These are phyloP conservation scores for Blastobotrys malaysiensis DNA, from an alignment of 1,139 yeast genomes.

Conservation along the genomic window DNA sequence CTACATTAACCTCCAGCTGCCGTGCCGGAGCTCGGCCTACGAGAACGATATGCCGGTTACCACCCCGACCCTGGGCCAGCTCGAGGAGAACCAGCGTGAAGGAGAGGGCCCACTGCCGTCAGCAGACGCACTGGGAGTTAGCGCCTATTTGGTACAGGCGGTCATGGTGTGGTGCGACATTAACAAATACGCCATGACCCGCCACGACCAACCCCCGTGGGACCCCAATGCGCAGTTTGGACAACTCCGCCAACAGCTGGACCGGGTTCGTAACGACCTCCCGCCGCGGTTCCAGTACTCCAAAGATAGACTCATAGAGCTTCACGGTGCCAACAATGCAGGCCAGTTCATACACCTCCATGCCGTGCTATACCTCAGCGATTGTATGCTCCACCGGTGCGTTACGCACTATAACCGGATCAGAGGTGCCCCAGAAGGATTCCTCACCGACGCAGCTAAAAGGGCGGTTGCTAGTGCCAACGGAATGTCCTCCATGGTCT, in stretches of 20 bases:
- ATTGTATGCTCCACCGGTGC: constrained; percentile 24
- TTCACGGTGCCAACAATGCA: constrained; percentile 21
- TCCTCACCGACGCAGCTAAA: constrained; percentile 28
- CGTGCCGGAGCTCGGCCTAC: constrained; percentile 31
- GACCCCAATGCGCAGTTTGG: constrained; percentile 17
- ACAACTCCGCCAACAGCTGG: constrained; percentile 13
- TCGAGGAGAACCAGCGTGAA: constrained; percentile 17
- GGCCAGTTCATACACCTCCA: constrained; percentile 28
- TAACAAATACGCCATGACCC: constrained; percentile 25
- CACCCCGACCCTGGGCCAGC: constrained; percentile 25
- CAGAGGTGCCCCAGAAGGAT: constrained; percentile 26
- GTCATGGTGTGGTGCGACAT: constrained; percentile 33
- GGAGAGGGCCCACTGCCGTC: constrained; percentile 17
- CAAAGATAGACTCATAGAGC: constrained; percentile 17
- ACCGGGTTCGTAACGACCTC: constrained; percentile 12
- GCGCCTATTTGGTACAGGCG: constrained; percentile 30
- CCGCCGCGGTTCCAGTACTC: constrained; percentile 25
- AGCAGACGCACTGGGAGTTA: constrained; percentile 19
- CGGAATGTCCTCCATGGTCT: constrained; percentile 28
- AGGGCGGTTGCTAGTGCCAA: constrained; percentile 31
- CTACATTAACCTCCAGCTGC: constrained; percentile 29
- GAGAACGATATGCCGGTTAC: constrained; percentile 28
- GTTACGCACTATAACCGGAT: constrained; percentile 16
- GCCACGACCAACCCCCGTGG: constrained; percentile 23
- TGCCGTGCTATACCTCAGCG: constrained; percentile 22